Conservation (phyloP, 495 filamentous ascomycete species). For the Penicillium turbatum region DNA sequence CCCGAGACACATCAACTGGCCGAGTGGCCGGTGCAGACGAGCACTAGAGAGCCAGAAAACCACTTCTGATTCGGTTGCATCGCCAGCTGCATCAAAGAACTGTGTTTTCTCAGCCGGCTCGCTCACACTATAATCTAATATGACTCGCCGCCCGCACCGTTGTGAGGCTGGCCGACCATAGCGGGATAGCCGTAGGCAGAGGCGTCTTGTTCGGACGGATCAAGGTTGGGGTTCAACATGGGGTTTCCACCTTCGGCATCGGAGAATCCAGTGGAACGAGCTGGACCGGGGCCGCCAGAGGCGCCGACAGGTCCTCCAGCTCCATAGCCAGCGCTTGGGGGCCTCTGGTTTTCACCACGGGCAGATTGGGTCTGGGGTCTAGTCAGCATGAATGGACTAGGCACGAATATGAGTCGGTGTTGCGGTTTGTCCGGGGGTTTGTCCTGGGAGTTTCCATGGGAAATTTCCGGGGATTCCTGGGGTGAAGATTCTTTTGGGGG, state of each 20-base stretch:
- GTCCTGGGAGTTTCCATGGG: not conserved
- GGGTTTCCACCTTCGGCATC: slow-evolving; percentile 54
- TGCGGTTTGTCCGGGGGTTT: no score
- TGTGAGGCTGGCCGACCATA: slow-evolving; percentile 60
- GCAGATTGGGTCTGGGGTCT: slow-evolving; percentile 63
- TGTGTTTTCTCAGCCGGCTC: not conserved
- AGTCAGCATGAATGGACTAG: not conserved
- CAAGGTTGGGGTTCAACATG: slow-evolving; percentile 57
- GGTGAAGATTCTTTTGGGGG: no score
- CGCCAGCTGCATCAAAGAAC: not conserved
- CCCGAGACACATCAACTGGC: not conserved
- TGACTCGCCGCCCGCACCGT: slow-evolving; percentile 58
- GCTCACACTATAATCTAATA: slow-evolving; percentile 31
- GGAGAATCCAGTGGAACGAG: slow-evolving; percentile 49
- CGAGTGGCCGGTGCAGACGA: slow-evolving; percentile 15
- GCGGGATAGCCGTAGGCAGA: slow-evolving; percentile 60
- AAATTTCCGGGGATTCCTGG: no score
- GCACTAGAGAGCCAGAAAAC: slow-evolving; percentile 21
- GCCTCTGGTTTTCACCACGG: slow-evolving; percentile 68
- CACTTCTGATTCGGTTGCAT: not conserved
- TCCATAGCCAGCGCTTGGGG: slow-evolving; percentile 66
- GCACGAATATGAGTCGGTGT: not conserved
- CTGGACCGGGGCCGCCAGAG: slow-evolving; percentile 34
- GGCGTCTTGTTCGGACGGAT: slow-evolving; percentile 55
- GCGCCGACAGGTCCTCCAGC: slow-evolving; percentile 46